phyloP scores from a whole-genome alignment of 208 protist genomes.

The Leishmania major region DNA sequence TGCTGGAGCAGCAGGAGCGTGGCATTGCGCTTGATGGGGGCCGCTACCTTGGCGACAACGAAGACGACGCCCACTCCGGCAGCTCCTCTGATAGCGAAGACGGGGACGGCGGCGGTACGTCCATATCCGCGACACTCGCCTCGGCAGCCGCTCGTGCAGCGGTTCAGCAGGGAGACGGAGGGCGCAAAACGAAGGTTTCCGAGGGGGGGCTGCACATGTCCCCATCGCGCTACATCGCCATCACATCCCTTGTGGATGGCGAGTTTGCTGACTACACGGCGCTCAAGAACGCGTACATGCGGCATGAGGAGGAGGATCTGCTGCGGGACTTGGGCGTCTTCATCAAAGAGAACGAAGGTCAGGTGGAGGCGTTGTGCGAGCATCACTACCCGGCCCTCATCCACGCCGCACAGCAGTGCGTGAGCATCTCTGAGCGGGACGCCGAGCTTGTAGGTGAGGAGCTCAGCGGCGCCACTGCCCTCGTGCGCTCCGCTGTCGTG shows the following conservation, averaged over 20 bases:
- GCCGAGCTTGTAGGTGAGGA: slow-evolving; percentile 86
- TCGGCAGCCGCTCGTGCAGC: slow-evolving; percentile 21
- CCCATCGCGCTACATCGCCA: slow-evolving; percentile 79
- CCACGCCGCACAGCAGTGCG: slow-evolving; percentile 84
- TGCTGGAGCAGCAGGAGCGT: slow-evolving; percentile 56
- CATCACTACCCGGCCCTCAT: slow-evolving; percentile 89
- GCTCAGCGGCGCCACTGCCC: slow-evolving; percentile 73
- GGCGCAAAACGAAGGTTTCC: slow-evolving; percentile 28
- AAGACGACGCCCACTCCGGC: slow-evolving; percentile 35
- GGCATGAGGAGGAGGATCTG: slow-evolving; percentile 76
- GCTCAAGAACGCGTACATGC: slow-evolving; percentile 80
- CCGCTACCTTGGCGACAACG: slow-evolving; percentile 10
- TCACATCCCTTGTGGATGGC: slow-evolving; percentile 85
- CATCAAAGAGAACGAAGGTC: slow-evolving; percentile 85
- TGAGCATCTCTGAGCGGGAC: slow-evolving; percentile 80
- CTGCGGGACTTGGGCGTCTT: slow-evolving; percentile 75
- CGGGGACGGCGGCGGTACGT: slow-evolving; percentile 13
- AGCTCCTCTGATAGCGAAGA: slow-evolving; percentile 44
- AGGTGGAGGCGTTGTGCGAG: slow-evolving; percentile 86
- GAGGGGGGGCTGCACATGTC: slow-evolving; percentile 44
- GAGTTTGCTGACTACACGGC: slow-evolving; percentile 91
- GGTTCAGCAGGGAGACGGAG: slow-evolving; percentile 21
- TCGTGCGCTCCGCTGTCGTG: slow-evolving; percentile 71
- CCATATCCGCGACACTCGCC: slow-evolving; percentile 11
- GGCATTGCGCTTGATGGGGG: slow-evolving; percentile 24